Evolutionary conservation across 2,329 filamentous ascomycete species (phyloP).

Genomic region (Chrysoporthe puriensis): DNA sequence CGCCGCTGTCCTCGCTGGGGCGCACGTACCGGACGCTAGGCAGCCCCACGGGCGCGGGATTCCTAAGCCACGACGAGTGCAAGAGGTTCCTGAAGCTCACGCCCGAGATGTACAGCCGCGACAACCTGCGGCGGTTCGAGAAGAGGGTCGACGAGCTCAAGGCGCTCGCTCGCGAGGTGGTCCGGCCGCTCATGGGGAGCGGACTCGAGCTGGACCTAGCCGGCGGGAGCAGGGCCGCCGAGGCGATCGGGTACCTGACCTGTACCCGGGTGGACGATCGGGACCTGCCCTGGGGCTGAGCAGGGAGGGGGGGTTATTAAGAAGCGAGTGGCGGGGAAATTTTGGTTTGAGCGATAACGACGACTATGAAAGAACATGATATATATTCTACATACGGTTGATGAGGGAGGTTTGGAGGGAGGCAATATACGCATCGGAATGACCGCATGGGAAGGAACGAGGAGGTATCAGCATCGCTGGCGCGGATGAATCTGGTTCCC

Average conservation of each 20-base stretch:
- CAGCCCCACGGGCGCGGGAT: slow-evolving; percentile 59
- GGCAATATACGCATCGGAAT: slow-evolving; percentile 7
- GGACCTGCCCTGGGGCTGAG: slow-evolving; percentile 52
- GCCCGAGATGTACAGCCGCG: slow-evolving; percentile 80
- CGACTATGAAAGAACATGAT: neutral
- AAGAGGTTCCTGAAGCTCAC: slow-evolving; percentile 87
- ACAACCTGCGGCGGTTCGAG: slow-evolving; percentile 86
- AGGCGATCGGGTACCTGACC: slow-evolving; percentile 53
- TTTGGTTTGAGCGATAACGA: slow-evolving; percentile 13
- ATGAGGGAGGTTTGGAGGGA: neutral
- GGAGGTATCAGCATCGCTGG: slow-evolving; percentile 9
- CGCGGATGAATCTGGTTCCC: slow-evolving; percentile 1
- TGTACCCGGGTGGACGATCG: slow-evolving; percentile 53
- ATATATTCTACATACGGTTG: neutral
- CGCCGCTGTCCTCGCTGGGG: slow-evolving; percentile 64
- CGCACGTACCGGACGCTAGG: slow-evolving; percentile 80
- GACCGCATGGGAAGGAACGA: slow-evolving; percentile 8
- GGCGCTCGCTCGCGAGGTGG: slow-evolving; percentile 77
- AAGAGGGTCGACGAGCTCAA: slow-evolving; percentile 88
- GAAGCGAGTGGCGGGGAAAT: neutral
- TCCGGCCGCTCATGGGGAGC: slow-evolving; percentile 84
- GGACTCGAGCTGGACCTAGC: slow-evolving; percentile 79
- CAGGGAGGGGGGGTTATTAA: neutral
- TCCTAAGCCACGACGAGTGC: slow-evolving; percentile 83
- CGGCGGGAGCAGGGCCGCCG: slow-evolving; percentile 46